Evolutionary conservation across 2,329 filamentous ascomycete genomes (phyloP).

Genomic region (Microsporum canis): DNA sequence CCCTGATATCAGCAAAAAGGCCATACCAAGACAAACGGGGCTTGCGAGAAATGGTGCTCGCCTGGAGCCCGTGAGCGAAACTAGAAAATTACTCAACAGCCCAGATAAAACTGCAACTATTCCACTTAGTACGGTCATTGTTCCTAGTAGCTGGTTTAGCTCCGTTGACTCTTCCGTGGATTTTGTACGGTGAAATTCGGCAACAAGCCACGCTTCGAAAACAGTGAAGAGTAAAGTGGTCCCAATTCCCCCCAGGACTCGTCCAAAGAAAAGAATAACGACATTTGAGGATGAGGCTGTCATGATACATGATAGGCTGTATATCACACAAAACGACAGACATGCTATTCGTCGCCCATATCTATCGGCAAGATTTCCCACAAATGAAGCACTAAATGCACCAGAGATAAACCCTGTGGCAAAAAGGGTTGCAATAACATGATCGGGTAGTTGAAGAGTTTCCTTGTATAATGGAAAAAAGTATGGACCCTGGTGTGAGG

Average conservation of each 20-base stretch:
- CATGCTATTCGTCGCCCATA: conserved; percentile 10
- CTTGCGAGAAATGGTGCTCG: conserved; percentile 45
- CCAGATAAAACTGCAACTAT: conserved; percentile 46
- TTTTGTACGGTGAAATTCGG: conserved; percentile 42
- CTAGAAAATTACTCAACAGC: conserved; percentile 42
- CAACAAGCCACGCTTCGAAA: conserved; percentile 53
- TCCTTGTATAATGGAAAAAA: conserved; percentile 13
- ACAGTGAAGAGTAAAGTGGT: conserved; percentile 48
- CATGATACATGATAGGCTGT: conserved; percentile 17
- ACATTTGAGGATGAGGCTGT: conserved; percentile 28
- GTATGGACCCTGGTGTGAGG: conserved; percentile 9
- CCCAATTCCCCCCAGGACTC: conserved; percentile 44
- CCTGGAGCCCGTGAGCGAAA: conserved; percentile 38
- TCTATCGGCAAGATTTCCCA: conserved; percentile 11
- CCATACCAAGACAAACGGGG: conserved; percentile 16
- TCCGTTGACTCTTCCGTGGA: conserved; percentile 34
- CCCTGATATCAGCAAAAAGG: conserved; percentile 9
- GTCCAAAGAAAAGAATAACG: conserved; percentile 40
- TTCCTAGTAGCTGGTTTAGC: conserved; percentile 43
- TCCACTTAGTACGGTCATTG: conserved; percentile 44
- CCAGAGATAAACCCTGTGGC: conserved; percentile 12
- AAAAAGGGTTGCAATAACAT: conserved; percentile 10
- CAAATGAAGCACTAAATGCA: conserved; percentile 11
- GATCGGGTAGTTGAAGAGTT: conserved; percentile 10
- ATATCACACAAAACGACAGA: conserved; percentile 11